phyloP scores from a whole-genome alignment of 73 alveolate genomes.

The Paramecium sexaurelia region DNA sequence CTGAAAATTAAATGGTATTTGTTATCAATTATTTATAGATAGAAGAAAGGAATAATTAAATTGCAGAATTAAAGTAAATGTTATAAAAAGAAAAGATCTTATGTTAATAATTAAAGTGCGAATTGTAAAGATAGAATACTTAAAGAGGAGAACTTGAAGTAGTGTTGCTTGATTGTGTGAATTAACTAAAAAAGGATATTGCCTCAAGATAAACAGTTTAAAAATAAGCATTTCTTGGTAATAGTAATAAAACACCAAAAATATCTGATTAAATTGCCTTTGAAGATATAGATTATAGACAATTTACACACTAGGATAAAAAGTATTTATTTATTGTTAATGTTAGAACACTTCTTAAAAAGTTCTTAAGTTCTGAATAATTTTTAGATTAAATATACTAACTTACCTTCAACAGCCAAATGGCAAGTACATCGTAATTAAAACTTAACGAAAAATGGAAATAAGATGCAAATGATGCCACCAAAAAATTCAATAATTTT shows the following conservation, averaged over 20 bases:
- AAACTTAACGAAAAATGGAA: constrained; percentile 40
- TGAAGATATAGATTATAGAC: constrained; percentile 37
- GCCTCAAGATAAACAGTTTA: background rate
- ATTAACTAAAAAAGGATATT: constrained; percentile 58
- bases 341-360: constrained; percentile 1
- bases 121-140: background rate
- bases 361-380: constrained; percentile 43
- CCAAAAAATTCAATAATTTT: constrained; percentile 1
- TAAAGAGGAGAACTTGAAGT: constrained; percentile 57
- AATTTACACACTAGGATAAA: constrained; percentile 52
- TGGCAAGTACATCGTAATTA: background rate
- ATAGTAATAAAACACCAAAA: background rate
- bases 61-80: background rate
- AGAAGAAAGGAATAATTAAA: constrained; percentile 12
- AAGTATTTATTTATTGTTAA: background rate
- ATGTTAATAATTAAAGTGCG: background rate
- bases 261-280: constrained; percentile 9
- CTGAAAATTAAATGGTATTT: background rate
- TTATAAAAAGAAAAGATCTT: background rate
- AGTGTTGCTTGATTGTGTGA: constrained; percentile 54
- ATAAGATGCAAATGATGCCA: constrained; percentile 29
- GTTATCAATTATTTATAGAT: background rate
- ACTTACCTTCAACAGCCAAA: constrained; percentile 8
- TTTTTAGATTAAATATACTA: constrained; percentile 57
- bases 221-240: background rate